Evolutionary conservation across 192 early-diverging fungal species (phyloP), one percentile per base, ranked within the genome.

Genomic region (Umbelopsis vinacea): DNA sequence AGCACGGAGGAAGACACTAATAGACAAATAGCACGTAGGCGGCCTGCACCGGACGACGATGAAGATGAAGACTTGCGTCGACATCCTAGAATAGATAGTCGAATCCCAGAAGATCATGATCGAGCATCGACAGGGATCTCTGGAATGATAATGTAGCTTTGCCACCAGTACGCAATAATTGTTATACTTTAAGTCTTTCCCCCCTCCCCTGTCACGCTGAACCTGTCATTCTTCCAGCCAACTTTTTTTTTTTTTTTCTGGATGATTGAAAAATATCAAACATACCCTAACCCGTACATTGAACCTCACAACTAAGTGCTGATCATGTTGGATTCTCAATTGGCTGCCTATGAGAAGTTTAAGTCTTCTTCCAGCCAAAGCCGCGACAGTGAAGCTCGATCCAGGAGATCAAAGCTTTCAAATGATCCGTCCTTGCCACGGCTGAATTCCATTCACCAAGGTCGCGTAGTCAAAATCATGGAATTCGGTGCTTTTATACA

Each of bases 31-130:
- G 67, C 77, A n/a, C 71, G 80, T 21, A 79, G 89, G 69, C 80
- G 91, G 52, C 72, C 80, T 11, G 80, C 85, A 24, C 88, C 86
- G 17, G 87, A 86, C 12, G 89, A 90, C 23, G 88, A 90, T 55
- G 84, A 83, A 4, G 80, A 81, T 11, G 83, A 85, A 38, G 68
- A 76, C 19, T 19, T 63, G 33, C 57, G 57, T n/a, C 57, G 57
- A 6, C 33, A 63, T 63, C 57, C 57, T 63, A 63, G 57, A 63
- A n/a, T 37, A 63, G 57, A 63, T 3, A 10, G 29, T 63, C 57
- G 33, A 29, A 29, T 63, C 23, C 33, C 57, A 6, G 57, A 37
- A 14, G 57, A 63, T n/a, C 57, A 63, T 37, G 57, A 63, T 6
- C 57, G 57, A 33, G 33, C 57, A 2, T 63, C 57, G 23, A 35